Evolutionary conservation across 2,329 filamentous ascomycete genomes (phyloP), one percentile per base, ranked within the genome.

Genomic region (Nothopassalora personata): DNA sequence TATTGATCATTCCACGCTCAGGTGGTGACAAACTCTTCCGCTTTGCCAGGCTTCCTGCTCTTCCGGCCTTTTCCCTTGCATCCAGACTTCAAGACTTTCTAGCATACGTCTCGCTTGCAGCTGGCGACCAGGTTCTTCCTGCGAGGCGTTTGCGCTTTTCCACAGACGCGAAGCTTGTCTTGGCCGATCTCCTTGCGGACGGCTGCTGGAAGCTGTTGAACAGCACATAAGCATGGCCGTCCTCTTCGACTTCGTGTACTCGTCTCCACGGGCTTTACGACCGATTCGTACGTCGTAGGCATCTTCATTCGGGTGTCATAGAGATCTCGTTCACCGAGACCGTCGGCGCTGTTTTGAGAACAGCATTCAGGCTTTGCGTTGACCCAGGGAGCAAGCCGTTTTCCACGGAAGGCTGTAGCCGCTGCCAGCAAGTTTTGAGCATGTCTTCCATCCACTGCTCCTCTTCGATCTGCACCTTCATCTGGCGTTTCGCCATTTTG

Each of bases 401-500:
- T 33, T 58, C 51, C 19, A 58, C 51, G 53, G 54, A 56, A 34
- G 54, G 52, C 34, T 63, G 63, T 18, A 76, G 45, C 19, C 68
- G 69, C 13, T 74, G 74, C 74, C 76, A 78, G 61, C 74, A 77
- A 60, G 76, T 75, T 67, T 74, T 64, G 27, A 76, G 74, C 53
- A 77, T 71, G 23, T 74, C 67, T 36, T 74, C 67, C 64, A 79
- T 72, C 63, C 77, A 71, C 56, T 74, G 71, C 27, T 75, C 69
- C 65, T 79, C 76, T 58, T 80, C 78, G 1, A 70, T 63, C 58
- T 77, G 68, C 60, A 80, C 68, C 48, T 72, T 69, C 62, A 75
- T 66, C 66, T 80, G 78, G n/a, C 76, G 69, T 61, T 75, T 75
- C 1, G 78, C 78, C 58, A 80, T 68, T 60, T 75, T 76, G 63